Evolutionary conservation across 2,329 filamentous ascomycete species (phyloP).

Genomic region (Penicillium sp.): DNA sequence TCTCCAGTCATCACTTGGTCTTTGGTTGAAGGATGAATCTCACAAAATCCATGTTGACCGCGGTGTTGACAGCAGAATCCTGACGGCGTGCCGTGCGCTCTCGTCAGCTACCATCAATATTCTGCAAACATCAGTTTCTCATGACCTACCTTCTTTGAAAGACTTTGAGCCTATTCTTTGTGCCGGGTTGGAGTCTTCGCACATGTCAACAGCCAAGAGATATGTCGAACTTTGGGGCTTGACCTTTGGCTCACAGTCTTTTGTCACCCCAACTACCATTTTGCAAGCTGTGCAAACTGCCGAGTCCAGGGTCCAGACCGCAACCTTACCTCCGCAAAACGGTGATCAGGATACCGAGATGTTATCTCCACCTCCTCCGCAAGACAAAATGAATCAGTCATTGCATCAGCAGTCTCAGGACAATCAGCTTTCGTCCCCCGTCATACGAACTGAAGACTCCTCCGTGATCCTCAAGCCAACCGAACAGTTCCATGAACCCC

Average conservation of each 20-base stretch:
- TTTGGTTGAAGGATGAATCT: conserved; percentile 37
- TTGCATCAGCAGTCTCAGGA: background rate
- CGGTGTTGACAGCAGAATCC: conserved; percentile 31
- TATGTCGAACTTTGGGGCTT: conserved; percentile 67
- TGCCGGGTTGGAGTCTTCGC: conserved; percentile 54
- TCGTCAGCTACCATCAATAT: conserved; percentile 32
- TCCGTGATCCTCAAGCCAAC: conserved; percentile 15
- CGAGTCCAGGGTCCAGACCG: conserved; percentile 47
- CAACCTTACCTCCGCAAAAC: background rate
- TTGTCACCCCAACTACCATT: conserved; percentile 65
- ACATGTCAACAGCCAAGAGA: conserved; percentile 50
- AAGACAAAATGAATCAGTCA: conserved; percentile 13
- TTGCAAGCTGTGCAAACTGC: conserved; percentile 62
- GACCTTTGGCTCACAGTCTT: conserved; percentile 59
- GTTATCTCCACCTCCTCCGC: conserved; percentile 4
- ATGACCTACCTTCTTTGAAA: conserved; percentile 45
- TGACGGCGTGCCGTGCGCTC: conserved; percentile 36
- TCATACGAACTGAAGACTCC: conserved; percentile 19
- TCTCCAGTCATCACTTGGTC: conserved; percentile 50
- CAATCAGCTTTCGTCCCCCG: conserved; percentile 29
- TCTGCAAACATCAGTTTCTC: conserved; percentile 29
- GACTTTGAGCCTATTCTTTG: conserved; percentile 52
- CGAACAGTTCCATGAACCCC: conserved; percentile 33
- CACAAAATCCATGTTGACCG: conserved; percentile 28
- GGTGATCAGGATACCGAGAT: background rate